Percentiles rank a stretch among this genome's conserved stretches.
phyloP scores from a whole-genome alignment of 1,284 basidiomycete genomes.

The Grifola frondosa region DNA sequence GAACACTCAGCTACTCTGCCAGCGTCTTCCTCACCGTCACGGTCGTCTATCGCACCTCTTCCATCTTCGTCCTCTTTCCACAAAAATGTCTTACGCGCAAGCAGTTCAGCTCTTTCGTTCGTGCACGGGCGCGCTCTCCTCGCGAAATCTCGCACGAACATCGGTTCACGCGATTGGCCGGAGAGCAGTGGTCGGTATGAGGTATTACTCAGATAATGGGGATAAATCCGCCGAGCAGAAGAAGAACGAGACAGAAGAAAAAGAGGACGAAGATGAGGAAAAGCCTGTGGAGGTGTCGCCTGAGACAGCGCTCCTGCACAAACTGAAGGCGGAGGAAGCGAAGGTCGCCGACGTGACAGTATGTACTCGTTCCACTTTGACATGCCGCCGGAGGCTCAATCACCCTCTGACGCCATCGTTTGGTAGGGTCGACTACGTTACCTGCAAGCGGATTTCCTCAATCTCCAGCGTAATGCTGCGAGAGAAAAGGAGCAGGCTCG shows the following conservation, averaged over 20 bases:
- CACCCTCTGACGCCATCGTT: conserved; percentile 9
- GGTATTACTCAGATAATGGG: conserved; percentile 54
- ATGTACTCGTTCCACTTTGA: conserved; percentile 7
- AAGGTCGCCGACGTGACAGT: conserved; percentile 77
- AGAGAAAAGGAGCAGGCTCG: conserved; percentile 91
- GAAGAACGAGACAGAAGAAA: conserved; percentile 31
- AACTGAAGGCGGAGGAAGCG: conserved; percentile 70
- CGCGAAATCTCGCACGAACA: conserved; percentile 41
- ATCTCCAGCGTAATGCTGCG: conserved; percentile 87
- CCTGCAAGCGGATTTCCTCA: conserved; percentile 92
- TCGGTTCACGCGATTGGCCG: conserved; percentile 27
- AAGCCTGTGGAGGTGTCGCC: conserved; percentile 23
- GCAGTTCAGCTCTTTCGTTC: conserved; percentile 55
- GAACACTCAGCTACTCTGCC: conserved; percentile 12
- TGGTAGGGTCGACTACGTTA: conserved; percentile 80
- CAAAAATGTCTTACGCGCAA: conserved; percentile 48
- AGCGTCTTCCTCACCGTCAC: conserved; percentile 27
- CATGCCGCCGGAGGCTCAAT: background rate
- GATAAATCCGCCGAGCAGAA: conserved; percentile 32
- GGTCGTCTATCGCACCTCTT: conserved; percentile 16
- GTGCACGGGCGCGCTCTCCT: conserved; percentile 53
- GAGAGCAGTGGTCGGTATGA: conserved; percentile 23
- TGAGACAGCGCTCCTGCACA: conserved; percentile 40
- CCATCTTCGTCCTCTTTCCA: conserved; percentile 13
- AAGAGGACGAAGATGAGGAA: conserved; percentile 26